These are phyloP conservation scores for Termitomyces bulborhizus DNA, from an alignment of 768 basidiomycete genomes.

Conservation along the genomic window DNA sequence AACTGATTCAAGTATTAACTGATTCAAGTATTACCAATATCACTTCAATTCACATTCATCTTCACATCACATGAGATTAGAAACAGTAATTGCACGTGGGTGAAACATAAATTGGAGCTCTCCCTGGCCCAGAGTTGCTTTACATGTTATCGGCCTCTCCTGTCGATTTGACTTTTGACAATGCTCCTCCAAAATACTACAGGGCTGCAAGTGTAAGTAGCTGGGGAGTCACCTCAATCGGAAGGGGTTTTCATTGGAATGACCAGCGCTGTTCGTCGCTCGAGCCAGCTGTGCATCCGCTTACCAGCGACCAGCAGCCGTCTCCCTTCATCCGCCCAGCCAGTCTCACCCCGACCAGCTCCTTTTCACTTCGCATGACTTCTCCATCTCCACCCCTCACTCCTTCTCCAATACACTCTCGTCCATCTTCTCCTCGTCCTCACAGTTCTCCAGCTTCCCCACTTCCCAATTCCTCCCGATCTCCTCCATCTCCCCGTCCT, in stretches of 20 bases:
- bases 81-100: too few species aligned
- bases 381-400: slow-evolving; percentile 23
- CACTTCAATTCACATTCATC: too few species aligned
- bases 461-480: slow-evolving; percentile 30
- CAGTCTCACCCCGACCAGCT: slow-evolving; percentile 14
- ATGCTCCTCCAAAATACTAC: slow-evolving; percentile 39
- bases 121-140: slow-evolving; percentile 1
- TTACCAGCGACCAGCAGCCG: neutral
- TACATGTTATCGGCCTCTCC: slow-evolving; percentile 57
- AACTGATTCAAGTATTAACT: too few species aligned
- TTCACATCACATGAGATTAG: too few species aligned
- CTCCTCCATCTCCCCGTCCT: slow-evolving; percentile 56
- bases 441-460: slow-evolving; percentile 18
- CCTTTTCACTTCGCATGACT: slow-evolving; percentile 22
- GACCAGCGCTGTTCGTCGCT: slow-evolving; percentile 17
- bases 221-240: slow-evolving; percentile 83
- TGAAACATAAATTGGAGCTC: slow-evolving; percentile 6
- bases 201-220: slow-evolving; percentile 66
- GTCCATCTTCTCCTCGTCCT: slow-evolving; percentile 25
- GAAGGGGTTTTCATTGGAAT: slow-evolving; percentile 77
- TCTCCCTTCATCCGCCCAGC: neutral
- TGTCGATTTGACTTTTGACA: slow-evolving; percentile 61
- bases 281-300: slow-evolving; percentile 9
- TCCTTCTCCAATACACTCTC: slow-evolving; percentile 19
- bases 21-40: too few species aligned